These are phyloP conservation scores for Acrocalymma vagum DNA, from an alignment of 2,329 filamentous ascomycete species.

Conservation along the genomic window DNA sequence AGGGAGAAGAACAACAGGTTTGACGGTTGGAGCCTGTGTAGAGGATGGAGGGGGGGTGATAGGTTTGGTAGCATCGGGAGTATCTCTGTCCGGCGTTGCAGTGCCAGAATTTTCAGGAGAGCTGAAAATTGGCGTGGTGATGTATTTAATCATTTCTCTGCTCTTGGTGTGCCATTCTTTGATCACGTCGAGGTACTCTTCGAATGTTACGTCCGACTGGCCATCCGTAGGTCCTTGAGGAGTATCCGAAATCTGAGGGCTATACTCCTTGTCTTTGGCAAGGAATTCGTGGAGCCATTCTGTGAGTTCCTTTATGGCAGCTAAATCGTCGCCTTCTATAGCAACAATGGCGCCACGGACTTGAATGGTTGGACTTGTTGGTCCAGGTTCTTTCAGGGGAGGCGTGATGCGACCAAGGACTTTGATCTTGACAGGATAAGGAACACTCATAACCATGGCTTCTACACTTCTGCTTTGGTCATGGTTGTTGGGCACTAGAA, in stretches of 20 bases:
- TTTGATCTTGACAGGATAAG: conserved; percentile 78
- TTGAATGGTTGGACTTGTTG: conserved; percentile 41
- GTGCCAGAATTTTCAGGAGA: conserved; percentile 6
- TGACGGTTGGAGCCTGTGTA: conserved; percentile 35
- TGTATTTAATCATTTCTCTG: conserved; percentile 70
- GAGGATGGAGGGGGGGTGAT: conserved; percentile 8
- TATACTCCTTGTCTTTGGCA: conserved; percentile 60
- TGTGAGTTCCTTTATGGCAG: conserved; percentile 72
- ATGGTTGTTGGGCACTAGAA: conserved; percentile 28
- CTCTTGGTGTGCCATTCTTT: conserved; percentile 79
- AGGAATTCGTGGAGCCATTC: conserved; percentile 67
- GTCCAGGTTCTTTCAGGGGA: conserved; percentile 57
- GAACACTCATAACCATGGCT: conserved; percentile 78
- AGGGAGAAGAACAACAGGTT: conserved; percentile 79
- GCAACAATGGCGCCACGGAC: conserved; percentile 82
- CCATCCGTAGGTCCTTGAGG: conserved; percentile 52
- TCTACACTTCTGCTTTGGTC: conserved; percentile 64
- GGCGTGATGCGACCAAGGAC: conserved; percentile 80
- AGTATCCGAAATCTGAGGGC: conserved; percentile 60
- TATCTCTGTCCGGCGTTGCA: conserved; percentile 19
- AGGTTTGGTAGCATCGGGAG: conserved; percentile 3
- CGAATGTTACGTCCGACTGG: conserved; percentile 46
- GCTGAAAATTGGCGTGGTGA: conserved; percentile 47
- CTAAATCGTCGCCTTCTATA: conserved; percentile 76
- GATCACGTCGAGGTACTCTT: conserved; percentile 73